Base-by-base conservation (phyloP, 306 rosid species). In the Carpinus fangiana region DNA sequence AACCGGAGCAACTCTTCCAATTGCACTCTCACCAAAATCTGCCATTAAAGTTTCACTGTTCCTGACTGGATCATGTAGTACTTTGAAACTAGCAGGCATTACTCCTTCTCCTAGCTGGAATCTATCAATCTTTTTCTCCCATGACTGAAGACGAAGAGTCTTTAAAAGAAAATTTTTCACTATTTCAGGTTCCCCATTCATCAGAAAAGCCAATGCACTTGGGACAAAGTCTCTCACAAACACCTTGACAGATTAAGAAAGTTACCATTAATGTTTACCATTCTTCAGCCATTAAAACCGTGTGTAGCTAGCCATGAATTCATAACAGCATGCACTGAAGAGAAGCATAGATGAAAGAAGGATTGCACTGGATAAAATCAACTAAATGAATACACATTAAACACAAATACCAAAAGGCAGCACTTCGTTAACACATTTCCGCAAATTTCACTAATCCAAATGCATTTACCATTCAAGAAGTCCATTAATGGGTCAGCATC, bases 31-130 rank as follows among this genome's bases (percentile, higher is more conserved):
- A 46, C 98, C 98, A 73, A 94, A 94, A 87, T 94, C 95, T 69
- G 98, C 97, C 62, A 87, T 88, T 70, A 90, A 82, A 65, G 95
- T 94, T 69, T 94, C 97, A 31, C 43, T 77, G 80, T 89, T 88
- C 84, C 83, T 86, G 73, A 90, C 84, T 3, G 97, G 96, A 81
- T 90, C 97, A 77, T 89, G 92, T 70, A 83, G 87, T 47, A 94
- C 98, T 74, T 94, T 94, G 85, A 94, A 94, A 87, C 97, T 94
- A 59, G 98, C 98, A 31, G 97, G 98, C 98, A 92, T 94, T 18
- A 94, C 98, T 64, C 98, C 97, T 90, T 91, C 98, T 75, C 93
- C 98, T 53, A 92, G 91, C 3, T 87, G 93, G 80, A 94, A 94
- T 79, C 94, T 83, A 73, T 92, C 95, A 76, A 94, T 86, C 85